phyloP scores from a whole-genome alignment of 129 eudicot species.

The Cynara cardunculus region DNA sequence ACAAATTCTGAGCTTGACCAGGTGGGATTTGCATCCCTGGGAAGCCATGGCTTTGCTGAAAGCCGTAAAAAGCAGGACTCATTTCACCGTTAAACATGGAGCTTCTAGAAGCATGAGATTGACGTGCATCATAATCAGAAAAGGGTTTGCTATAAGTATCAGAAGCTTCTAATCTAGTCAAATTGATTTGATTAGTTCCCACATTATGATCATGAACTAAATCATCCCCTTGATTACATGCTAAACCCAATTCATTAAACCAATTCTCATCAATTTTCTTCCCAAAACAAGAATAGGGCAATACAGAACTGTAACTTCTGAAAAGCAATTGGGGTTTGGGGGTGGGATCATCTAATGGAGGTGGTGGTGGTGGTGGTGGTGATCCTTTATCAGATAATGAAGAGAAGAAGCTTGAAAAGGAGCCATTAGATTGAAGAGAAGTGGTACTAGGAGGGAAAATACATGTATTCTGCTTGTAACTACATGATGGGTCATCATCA shows the following conservation, averaged over 20 bases:
- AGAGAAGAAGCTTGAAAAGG: slow-evolving; percentile 42
- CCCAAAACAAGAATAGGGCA: slow-evolving; percentile 24
- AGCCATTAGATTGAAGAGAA: slow-evolving; percentile 43
- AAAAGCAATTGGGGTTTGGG: slow-evolving; percentile 28
- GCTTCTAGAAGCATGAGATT: slow-evolving; percentile 23
- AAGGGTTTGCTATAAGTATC: slow-evolving; percentile 30
- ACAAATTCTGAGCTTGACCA: slow-evolving; percentile 15
- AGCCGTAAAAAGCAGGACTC: slow-evolving; percentile 30
- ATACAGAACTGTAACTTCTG: slow-evolving; percentile 28
- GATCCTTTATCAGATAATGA: no score
- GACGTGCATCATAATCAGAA: slow-evolving; percentile 17
- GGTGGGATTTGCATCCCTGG: background rate
- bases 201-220: slow-evolving; percentile 4
- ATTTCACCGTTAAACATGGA: slow-evolving; percentile 25
- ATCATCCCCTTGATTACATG: slow-evolving; percentile 24
- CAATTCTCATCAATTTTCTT: slow-evolving; percentile 23
- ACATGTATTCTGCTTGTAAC: slow-evolving; percentile 38
- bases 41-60: slow-evolving; percentile 28
- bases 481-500: slow-evolving; percentile 48
- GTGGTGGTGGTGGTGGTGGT: no score
- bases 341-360: slow-evolving; percentile 34
- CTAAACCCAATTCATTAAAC: slow-evolving; percentile 29
- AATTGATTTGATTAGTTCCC: slow-evolving; percentile 23
- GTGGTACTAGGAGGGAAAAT: slow-evolving; percentile 48
- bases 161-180: slow-evolving; percentile 21